Base-by-base conservation (phyloP, 148 eudicot species). In the Diospyros kaki region DNA sequence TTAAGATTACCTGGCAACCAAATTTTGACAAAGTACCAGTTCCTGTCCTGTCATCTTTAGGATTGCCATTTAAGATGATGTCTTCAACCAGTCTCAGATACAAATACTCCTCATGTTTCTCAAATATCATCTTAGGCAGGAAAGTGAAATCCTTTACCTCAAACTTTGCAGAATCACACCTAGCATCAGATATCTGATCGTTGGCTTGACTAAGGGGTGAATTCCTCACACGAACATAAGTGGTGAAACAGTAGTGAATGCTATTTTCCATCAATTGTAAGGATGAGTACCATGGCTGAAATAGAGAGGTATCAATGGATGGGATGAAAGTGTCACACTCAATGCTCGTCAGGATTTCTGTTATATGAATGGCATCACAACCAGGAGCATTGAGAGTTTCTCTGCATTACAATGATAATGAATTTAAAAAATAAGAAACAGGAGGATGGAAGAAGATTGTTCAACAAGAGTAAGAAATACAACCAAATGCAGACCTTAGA, bases 241-340 rank as follows among this genome's bases (percentile, higher is more conserved):
- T 91, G 17, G 85, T 84, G 77, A 95, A 95, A 72, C 87, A 87
- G 83, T 58, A 88, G 11, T 84, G 86, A 45, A 88, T 77, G 60
- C 77, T 58, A 53, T 95, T 93, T 78, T 95, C 97, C 62, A 86
- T 83, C 54, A 75, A 9, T 39, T 94, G 94, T 54, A 86, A 80
- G 13, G 97, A 89, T 18, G 94, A 83, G 81, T 88, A 88, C 99
- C 99, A 95, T 18, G 93, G 99, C 61, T 85, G 88, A 84, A 87
- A 95, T 70, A 86, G 66, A 40, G 90, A 87, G 66, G 72, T 72
- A 73, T 95, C 88, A 78, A 91, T 79, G 12, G 81, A 40, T 68
- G 99, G 98, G 62, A 91, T 95, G 80, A 95, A 93, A 65, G 94
- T 95, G 75, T 95, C 99, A 79, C 99, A 95, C 71, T 89, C 88